Evolutionary conservation across 2,329 filamentous ascomycete genomes (phyloP).

Genomic region (Colletotrichum noveboracense): DNA sequence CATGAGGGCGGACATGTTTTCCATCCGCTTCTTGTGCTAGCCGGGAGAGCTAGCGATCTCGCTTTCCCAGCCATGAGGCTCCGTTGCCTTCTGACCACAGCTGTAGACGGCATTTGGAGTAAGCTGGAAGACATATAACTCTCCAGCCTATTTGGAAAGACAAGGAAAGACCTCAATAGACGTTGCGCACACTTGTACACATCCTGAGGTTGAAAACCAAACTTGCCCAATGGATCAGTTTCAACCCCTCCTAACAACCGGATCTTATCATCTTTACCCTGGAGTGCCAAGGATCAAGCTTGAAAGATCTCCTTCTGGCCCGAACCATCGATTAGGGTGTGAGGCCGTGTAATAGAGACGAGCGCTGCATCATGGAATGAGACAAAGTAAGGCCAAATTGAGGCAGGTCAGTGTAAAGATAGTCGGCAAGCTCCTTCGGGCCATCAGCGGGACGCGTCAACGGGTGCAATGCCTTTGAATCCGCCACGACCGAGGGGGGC

Average conservation of each 20-base stretch:
- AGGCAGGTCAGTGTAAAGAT: background rate
- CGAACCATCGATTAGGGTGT: background rate
- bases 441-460: background rate
- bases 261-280: background rate
- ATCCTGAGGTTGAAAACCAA: background rate
- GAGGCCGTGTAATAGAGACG: background rate
- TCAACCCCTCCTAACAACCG: background rate
- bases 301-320: background rate
- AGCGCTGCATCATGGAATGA: background rate
- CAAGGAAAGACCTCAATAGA: conserved; percentile 49
- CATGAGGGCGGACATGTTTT: conserved; percentile 40
- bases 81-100: conserved; percentile 44
- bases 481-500: background rate
- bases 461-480: background rate
- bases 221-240: background rate
- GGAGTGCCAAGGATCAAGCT: background rate
- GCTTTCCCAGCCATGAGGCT: conserved; percentile 43
- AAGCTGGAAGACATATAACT: conserved; percentile 60
- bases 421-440: background rate
- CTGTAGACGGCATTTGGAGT: conserved; percentile 50
- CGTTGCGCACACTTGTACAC: conserved; percentile 35
- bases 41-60: conserved; percentile 40
- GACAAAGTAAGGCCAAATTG: background rate
- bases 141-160: conserved; percentile 51
- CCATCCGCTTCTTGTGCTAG: conserved; percentile 54